These are phyloP conservation scores for Mortierella sp. DNA, from an alignment of 371 early-diverging fungal genomes.

Conservation along the genomic window DNA sequence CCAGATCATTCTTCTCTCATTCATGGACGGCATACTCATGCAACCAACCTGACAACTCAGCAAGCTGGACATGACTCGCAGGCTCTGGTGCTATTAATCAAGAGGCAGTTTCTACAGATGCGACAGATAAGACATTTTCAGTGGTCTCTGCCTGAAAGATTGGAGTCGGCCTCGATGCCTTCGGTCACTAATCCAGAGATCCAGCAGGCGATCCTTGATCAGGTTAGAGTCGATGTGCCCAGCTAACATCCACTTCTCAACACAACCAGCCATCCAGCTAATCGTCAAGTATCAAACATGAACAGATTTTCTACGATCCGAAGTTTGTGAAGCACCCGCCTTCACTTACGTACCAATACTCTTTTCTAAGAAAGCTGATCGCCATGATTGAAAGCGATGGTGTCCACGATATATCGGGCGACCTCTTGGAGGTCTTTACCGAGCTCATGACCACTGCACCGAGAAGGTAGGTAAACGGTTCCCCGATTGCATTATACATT, in stretches of 20 bases:
- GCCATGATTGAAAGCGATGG: constrained; percentile 36
- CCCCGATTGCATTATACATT: no score
- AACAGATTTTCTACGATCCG: constrained; percentile 38
- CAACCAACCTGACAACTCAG: neutral
- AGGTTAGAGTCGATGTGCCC: constrained; percentile 12
- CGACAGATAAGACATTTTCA: constrained; percentile 42
- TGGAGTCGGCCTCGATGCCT: neutral
- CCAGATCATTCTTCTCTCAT: no score
- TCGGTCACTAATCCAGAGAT: constrained; percentile 35
- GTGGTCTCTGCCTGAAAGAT: constrained; percentile 22
- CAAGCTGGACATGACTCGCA: constrained; percentile 18
- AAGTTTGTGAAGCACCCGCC: constrained; percentile 40
- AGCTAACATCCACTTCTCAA: neutral
- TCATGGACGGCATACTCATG: no score
- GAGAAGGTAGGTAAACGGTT: constrained; percentile 26
- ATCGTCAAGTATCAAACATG: no score
- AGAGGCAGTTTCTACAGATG: constrained; percentile 50
- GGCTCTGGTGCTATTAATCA: constrained; percentile 33
- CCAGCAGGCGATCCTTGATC: constrained; percentile 43
- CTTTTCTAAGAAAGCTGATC: constrained; percentile 42
- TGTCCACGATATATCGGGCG: constrained; percentile 29
- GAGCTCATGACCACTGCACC: constrained; percentile 44
- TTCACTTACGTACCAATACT: constrained; percentile 39
- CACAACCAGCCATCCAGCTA: no score
- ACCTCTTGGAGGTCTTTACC: constrained; percentile 37